These are phyloP conservation scores for Quillaja saponaria DNA, from an alignment of 306 rosid genomes.

Conservation along the genomic window DNA sequence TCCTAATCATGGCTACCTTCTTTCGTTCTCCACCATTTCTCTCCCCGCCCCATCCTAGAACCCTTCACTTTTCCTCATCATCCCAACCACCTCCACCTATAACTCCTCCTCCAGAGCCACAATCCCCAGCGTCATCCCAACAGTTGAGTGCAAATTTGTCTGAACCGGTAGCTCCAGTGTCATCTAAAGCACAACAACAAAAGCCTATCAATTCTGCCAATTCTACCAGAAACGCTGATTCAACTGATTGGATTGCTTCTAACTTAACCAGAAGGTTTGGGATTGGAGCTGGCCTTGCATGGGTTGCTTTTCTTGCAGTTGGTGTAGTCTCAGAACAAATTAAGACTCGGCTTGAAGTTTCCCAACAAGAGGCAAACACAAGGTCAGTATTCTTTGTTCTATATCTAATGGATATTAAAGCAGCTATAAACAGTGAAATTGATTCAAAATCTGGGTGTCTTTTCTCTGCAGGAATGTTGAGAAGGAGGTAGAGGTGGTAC, in stretches of 20 bases:
- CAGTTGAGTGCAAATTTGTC: conserved; percentile 43
- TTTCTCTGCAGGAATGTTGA: conserved; percentile 45
- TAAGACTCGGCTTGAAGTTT: conserved; percentile 89
- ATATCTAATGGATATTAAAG: not conserved
- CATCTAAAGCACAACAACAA: conserved; percentile 44
- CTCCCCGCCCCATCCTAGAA: conserved; percentile 64
- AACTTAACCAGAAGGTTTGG: conserved; percentile 82
- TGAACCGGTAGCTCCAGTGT: conserved; percentile 41
- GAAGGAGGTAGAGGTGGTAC: conserved; percentile 52
- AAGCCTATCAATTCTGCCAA: conserved; percentile 38
- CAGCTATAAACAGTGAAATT: not conserved
- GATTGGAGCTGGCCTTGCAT: conserved; percentile 93
- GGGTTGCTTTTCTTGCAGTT: conserved; percentile 81
- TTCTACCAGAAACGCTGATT: conserved; percentile 51
- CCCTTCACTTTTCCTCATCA: conserved; percentile 57
- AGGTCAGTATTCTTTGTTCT: conserved; percentile 43
- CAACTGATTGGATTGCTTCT: conserved; percentile 92
- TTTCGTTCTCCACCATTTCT: conserved; percentile 65
- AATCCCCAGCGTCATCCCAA: conserved; percentile 40
- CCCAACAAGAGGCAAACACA: conserved; percentile 79
- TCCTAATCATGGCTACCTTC: conserved; percentile 68
- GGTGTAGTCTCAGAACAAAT: conserved; percentile 93
- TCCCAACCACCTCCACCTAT: conserved; percentile 62
- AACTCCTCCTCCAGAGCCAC: conserved; percentile 49
- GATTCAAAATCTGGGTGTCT: not conserved